Base-by-base conservation (phyloP, 305 asterid species). In the Fraxinus angustifolia region DNA sequence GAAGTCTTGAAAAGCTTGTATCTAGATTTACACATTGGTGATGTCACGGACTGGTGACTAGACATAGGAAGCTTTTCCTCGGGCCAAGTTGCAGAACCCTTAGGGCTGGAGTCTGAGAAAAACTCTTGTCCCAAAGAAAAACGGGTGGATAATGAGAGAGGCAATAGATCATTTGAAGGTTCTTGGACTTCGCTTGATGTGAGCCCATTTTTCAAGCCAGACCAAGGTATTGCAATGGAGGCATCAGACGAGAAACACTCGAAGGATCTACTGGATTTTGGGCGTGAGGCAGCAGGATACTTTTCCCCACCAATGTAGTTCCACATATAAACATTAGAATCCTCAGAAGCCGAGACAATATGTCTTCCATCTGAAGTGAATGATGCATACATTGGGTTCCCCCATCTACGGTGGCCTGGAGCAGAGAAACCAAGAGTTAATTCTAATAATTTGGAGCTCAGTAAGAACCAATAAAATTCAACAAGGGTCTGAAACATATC, bases 41-140 rank as follows among this genome's bases (percentile, higher is more conserved):
- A 84, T 16, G 88, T 67, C 1, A 77, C 17, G 3, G 81, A 23
- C 72, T 26, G 87, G 11, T 87, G 89, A 62, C 83, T 88, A 2
- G 94, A 83, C 4, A 78, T 30, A 0, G 91, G 94, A 78, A 92
- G 98, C 90, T 92, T 95, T 84, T 95, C 98, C 89, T 96, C 99
- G 0, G 99, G 99, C 99, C 99, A 96, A 65, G 99, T 96, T 28
- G 97, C 99, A 1, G 98, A 90, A 68, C 92, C 95, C 76, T 87
- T 90, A 12, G 93, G 86, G 79, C 82, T 85, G 71, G 94, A 83
- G 85, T 89, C 97, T 2, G 89, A 50, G 81, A 84, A 91, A 71
- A 89, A 87, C 67, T 92, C 94, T 53, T 88, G 91, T 77, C 88
- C 87, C 78, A 89, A 78, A 16, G 96, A 89, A 85, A 91, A 91